Evolutionary conservation across 1,139 yeast genomes (phyloP).

Genomic region (Pichia sp.): DNA sequence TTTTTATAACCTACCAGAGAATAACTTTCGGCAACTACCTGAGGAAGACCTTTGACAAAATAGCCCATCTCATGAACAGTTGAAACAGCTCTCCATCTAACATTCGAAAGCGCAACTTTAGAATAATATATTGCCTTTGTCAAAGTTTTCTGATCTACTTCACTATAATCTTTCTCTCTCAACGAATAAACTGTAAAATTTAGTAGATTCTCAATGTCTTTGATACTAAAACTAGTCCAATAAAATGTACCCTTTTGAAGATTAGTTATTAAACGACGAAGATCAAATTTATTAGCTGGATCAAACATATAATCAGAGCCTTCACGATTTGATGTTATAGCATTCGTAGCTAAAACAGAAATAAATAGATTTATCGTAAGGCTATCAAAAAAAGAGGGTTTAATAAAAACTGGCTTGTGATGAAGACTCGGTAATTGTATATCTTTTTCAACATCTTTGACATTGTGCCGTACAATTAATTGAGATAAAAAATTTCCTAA

Average conservation of each 20-base stretch:
- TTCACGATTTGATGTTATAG: slow-evolving; percentile 61
- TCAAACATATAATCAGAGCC: slow-evolving; percentile 69
- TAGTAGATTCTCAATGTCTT: slow-evolving; percentile 46
- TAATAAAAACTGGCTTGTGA: slow-evolving; percentile 48
- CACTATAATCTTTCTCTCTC: slow-evolving; percentile 32
- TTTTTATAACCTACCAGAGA: slow-evolving; percentile 36
- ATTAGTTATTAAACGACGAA: slow-evolving; percentile 51
- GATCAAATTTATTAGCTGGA: slow-evolving; percentile 45
- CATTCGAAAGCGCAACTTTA: slow-evolving; percentile 40
- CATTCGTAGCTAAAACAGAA: slow-evolving; percentile 63
- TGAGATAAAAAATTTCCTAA: slow-evolving; percentile 37
- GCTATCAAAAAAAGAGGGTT: slow-evolving; percentile 56
- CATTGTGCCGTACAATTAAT: slow-evolving; percentile 49
- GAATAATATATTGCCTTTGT: slow-evolving; percentile 38
- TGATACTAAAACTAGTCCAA: slow-evolving; percentile 64
- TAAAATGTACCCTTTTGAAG: slow-evolving; percentile 61
- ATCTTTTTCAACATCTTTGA: slow-evolving; percentile 46
- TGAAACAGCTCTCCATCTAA: slow-evolving; percentile 50
- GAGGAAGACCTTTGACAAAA: slow-evolving; percentile 40
- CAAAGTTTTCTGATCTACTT: slow-evolving; percentile 36
- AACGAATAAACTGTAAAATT: slow-evolving; percentile 43
- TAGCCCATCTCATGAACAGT: slow-evolving; percentile 59
- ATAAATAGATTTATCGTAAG: slow-evolving; percentile 55
- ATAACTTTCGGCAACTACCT: slow-evolving; percentile 33
- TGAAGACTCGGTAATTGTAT: slow-evolving; percentile 51